Percentiles rank a stretch among this genome's conserved stretches.
These are phyloP conservation scores for Monilinia vaccinii-corymbosi DNA, from an alignment of 2,329 filamentous ascomycete genomes.

Conservation along the genomic window DNA sequence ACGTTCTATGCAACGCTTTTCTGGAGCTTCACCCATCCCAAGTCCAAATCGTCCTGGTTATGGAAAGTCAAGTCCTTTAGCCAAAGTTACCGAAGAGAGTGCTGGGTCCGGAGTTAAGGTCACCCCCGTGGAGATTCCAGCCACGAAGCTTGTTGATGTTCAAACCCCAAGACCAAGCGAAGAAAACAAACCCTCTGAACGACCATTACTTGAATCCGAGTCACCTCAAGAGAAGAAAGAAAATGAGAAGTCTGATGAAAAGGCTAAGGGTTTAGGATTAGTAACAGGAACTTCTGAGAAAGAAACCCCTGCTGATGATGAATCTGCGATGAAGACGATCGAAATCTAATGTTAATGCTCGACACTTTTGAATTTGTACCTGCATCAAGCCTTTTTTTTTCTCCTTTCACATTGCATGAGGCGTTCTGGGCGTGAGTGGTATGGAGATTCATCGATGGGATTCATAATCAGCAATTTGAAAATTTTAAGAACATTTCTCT, in stretches of 20 bases:
- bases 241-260: slow-evolving; percentile 19
- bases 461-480: slow-evolving; percentile 4
- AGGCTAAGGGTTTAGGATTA: slow-evolving; percentile 14
- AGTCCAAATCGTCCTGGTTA: slow-evolving; percentile 58
- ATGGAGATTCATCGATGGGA: background rate
- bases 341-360: slow-evolving; percentile 25
- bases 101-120: slow-evolving; percentile 20
- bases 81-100: slow-evolving; percentile 63
- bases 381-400: background rate
- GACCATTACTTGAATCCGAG: slow-evolving; percentile 23
- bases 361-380: slow-evolving; percentile 1
- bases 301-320: slow-evolving; percentile 28
- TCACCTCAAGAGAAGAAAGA: slow-evolving; percentile 26
- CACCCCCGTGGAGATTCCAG: slow-evolving; percentile 19
- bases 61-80: slow-evolving; percentile 62
- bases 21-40: slow-evolving; percentile 50
- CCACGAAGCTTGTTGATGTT: slow-evolving; percentile 29
- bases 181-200: slow-evolving; percentile 25
- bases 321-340: slow-evolving; percentile 31
- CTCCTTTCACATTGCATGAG: slow-evolving; percentile 3
- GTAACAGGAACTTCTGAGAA: slow-evolving; percentile 22
- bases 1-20: slow-evolving; percentile 61
- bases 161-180: slow-evolving; percentile 28
- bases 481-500: background rate
- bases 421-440: slow-evolving; percentile 2